Base-by-base conservation (phyloP, 2,329 filamentous ascomycete genomes). In the Fusarium sp. region DNA sequence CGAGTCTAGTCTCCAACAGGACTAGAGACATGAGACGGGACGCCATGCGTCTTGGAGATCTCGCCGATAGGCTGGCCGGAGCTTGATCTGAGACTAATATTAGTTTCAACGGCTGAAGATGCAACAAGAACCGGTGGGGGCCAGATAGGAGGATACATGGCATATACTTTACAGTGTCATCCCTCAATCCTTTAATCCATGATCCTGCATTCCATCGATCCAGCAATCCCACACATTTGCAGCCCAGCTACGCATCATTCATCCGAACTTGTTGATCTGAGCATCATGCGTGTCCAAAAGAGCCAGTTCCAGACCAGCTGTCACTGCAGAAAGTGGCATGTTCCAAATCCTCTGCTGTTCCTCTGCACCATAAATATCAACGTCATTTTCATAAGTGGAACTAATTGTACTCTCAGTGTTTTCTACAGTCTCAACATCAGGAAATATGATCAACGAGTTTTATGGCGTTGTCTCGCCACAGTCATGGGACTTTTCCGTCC, bases 161-260 rank as follows among this genome's bases (percentile, higher is more conserved):
- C 33, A 50, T 27, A 41, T 25, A 18, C 25, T 31, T 31, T 31
- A 31, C 29, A 15, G 3, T 17, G 11, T 11, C 3, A 50, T 50
- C 47, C 47, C 47, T 33, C 23, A 50, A 50, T 50, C 47, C 47
- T 29, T 27, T 33, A 50, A 43, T 43, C 48, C 48, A 15, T 33
- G 21, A 51, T 51, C 48, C 48, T 51, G 25, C 29, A 43, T 40
- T 50, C 47, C 47, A 50, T 23, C 15, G 41, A 51, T 51, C 25
- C 36, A 29, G 8, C 18, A 31, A 51, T 51, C 25, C 36, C 17
- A 31, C 11, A 8, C 2, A 21, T 6, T 17, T 15, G 8, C 1
- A 17, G 43, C 10, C 3, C 27, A 18, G 6, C 2, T 5, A 17
- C 7, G 17, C 27, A 23, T 14, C 27, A 35, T 41, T 51, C 27